Evolutionary conservation across 2,329 filamentous ascomycete genomes (phyloP).

Genomic region (Ascochyta lentis): DNA sequence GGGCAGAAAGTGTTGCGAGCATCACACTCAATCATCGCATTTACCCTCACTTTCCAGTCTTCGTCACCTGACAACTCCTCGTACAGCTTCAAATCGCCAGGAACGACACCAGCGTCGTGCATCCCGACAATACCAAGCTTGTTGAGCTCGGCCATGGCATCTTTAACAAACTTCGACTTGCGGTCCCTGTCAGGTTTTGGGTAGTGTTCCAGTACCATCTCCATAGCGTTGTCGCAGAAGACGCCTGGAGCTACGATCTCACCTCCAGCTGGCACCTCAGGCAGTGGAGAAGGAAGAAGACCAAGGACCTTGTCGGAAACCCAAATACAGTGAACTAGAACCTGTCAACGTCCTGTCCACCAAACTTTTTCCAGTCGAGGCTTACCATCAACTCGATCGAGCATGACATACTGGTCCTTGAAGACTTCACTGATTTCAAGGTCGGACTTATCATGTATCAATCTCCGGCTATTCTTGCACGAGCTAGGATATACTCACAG

Average conservation of each 20-base stretch:
- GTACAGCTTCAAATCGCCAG: slow-evolving; percentile 62
- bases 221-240: slow-evolving; percentile 77
- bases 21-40: slow-evolving; percentile 72
- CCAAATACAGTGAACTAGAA: slow-evolving; percentile 68
- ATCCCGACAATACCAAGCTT: slow-evolving; percentile 71
- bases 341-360: not conserved
- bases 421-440: slow-evolving; percentile 62
- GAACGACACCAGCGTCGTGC: slow-evolving; percentile 70
- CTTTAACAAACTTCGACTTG: slow-evolving; percentile 62
- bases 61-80: slow-evolving; percentile 58
- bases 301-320: slow-evolving; percentile 69
- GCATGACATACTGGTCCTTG: slow-evolving; percentile 67
- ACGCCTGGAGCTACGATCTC: slow-evolving; percentile 72
- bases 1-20: slow-evolving; percentile 70
- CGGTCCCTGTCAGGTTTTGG: slow-evolving; percentile 62
- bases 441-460: slow-evolving; percentile 55
- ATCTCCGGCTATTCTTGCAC: not conserved
- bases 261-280: slow-evolving; percentile 63
- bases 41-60: slow-evolving; percentile 68
- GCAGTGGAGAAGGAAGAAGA: slow-evolving; percentile 61
- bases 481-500: not conserved
- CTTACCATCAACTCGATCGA: slow-evolving; percentile 68
- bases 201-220: slow-evolving; percentile 63
- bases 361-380: not conserved
- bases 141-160: slow-evolving; percentile 69